Evolutionary conservation across 2,329 filamentous ascomycete genomes (phyloP).

Genomic region (Pseudogymnoascus sp.): DNA sequence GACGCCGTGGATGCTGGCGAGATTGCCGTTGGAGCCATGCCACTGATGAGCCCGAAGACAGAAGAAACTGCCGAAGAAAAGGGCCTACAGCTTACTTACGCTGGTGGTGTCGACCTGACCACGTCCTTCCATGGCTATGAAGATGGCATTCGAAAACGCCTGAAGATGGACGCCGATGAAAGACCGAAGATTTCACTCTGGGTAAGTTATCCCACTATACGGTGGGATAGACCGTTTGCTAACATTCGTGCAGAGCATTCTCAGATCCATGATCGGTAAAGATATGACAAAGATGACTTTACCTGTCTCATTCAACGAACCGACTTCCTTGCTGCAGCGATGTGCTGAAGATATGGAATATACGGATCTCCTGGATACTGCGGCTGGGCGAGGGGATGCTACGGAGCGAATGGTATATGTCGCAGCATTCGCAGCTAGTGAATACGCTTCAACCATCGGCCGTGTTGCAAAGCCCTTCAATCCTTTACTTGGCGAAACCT

Average conservation of each 20-base stretch:
- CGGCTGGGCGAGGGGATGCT: constrained; percentile 76
- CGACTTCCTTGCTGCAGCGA: constrained; percentile 87
- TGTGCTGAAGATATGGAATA: constrained; percentile 99
- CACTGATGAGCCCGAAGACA: constrained; percentile 34
- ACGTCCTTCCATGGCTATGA: constrained; percentile 85
- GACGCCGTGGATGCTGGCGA: constrained; percentile 92
- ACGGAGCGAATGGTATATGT: constrained; percentile 91
- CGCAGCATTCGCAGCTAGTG: constrained; percentile 88
- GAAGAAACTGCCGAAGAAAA: constrained; percentile 30
- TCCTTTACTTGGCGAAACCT: constrained; percentile 89
- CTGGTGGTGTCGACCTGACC: constrained; percentile 54
- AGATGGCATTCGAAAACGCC: constrained; percentile 66
- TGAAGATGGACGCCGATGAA: constrained; percentile 88
- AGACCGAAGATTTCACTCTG: constrained; percentile 91
- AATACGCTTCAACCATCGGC: constrained; percentile 94
- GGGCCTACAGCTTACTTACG: constrained; percentile 35
- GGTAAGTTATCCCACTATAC: constrained; percentile 49
- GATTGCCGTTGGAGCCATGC: constrained; percentile 69
- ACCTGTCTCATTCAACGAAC: constrained; percentile 97
- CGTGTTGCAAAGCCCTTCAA: constrained; percentile 98
- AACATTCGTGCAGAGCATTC: constrained; percentile 59
- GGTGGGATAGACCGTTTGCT: constrained; percentile 15
- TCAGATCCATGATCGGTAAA: constrained; percentile 99
- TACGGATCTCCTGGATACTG: constrained; percentile 80
- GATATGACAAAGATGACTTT: constrained; percentile 99